Evolutionary conservation across 495 filamentous ascomycete species (phyloP).

Genomic region (Podospora australis): DNA sequence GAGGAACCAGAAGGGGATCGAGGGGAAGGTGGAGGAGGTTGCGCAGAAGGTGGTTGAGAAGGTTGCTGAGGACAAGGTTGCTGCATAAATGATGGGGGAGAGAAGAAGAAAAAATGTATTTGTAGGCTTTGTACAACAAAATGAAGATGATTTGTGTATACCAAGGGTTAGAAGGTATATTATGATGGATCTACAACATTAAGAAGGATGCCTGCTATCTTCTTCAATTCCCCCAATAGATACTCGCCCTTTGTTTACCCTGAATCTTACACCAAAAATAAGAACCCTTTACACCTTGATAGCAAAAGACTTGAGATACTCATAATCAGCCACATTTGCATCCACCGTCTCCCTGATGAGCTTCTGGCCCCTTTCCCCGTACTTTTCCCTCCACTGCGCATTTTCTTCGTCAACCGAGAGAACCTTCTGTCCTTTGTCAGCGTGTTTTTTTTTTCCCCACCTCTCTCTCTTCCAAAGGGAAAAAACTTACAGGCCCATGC

Average conservation of each 20-base stretch:
- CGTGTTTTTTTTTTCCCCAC: not conserved
- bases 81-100: not conserved
- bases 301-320: constrained; percentile 87
- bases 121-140: too few relatives aligned
- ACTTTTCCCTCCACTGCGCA: constrained; percentile 74
- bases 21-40: not conserved
- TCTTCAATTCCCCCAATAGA: too few relatives aligned
- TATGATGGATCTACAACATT: too few relatives aligned
- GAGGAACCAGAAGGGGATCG: not conserved
- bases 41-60: too few relatives aligned
- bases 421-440: constrained; percentile 26
- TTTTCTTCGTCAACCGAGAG: constrained; percentile 57
- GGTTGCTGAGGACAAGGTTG: not conserved
- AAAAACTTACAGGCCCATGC: constrained; percentile 54
- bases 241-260: too few relatives aligned
- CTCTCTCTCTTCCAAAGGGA: not conserved
- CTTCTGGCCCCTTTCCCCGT: constrained; percentile 67
- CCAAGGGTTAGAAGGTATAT: too few relatives aligned
- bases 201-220: too few relatives aligned
- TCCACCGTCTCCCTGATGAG: constrained; percentile 71
- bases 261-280: not conserved
- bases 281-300: constrained; percentile 40
- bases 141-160: too few relatives aligned
- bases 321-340: constrained; percentile 75
- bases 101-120: not conserved